Conservation (phyloP, 2,329 filamentous ascomycete genomes). For the Nectriaceae sp. region DNA sequence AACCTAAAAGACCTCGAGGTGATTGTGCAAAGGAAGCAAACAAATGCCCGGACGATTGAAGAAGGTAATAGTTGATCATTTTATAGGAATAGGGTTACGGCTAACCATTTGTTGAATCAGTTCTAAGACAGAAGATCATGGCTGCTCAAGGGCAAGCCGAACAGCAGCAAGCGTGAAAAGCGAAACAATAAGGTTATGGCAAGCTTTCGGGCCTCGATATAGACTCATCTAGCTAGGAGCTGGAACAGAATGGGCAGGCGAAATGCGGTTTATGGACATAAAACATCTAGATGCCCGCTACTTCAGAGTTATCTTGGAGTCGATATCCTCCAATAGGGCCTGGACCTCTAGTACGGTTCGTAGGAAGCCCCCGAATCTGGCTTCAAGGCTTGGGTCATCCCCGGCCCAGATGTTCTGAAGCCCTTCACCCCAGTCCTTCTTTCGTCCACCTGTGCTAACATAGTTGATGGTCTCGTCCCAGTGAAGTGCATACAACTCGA, state of each 20-base stretch:
- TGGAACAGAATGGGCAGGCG: too few species aligned
- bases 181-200: slow-evolving; percentile 1
- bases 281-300: slow-evolving; percentile 7
- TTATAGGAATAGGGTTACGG: slow-evolving; percentile 33
- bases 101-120: slow-evolving; percentile 38
- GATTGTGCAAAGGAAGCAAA: slow-evolving; percentile 71
- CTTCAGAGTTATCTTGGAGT: slow-evolving; percentile 1
- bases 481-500: slow-evolving; percentile 36
- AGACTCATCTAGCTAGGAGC: background rate
- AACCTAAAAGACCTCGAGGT: slow-evolving; percentile 59
- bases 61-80: slow-evolving; percentile 62
- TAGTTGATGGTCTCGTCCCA: slow-evolving; percentile 41
- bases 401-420: slow-evolving; percentile 36
- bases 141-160: slow-evolving; percentile 33
- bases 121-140: slow-evolving; percentile 48
- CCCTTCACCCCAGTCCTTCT: slow-evolving; percentile 33
- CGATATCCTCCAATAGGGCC: slow-evolving; percentile 23
- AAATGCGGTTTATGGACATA: background rate
- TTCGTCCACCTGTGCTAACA: slow-evolving; percentile 19
- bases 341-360: slow-evolving; percentile 34
- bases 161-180: slow-evolving; percentile 19
- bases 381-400: slow-evolving; percentile 22
- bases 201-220: background rate
- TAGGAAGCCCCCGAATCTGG: slow-evolving; percentile 33
- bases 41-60: slow-evolving; percentile 83